Evolutionary conservation across 495 filamentous ascomycete genomes (phyloP).

Genomic region (Penicillium egyptiacum): DNA sequence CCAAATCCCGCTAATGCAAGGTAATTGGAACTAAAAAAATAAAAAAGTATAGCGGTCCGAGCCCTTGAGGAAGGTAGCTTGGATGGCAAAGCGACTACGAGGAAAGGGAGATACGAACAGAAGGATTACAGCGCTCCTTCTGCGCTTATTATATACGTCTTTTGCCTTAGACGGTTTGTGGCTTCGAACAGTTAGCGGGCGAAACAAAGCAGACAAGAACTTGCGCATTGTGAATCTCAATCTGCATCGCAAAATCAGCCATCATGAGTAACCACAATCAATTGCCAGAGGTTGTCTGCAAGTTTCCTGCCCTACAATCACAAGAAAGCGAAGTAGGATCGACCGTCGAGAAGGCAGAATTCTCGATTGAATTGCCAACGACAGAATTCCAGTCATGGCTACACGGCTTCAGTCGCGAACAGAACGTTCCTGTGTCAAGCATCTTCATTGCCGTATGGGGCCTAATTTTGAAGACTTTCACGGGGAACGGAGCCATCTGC

Average conservation of each 20-base stretch:
- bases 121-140: not conserved
- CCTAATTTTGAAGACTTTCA: not conserved
- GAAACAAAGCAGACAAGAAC: not conserved
- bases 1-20: not conserved
- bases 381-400: not conserved
- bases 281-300: not conserved
- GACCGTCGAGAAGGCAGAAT: not conserved
- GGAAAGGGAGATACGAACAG: not conserved
- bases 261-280: not conserved
- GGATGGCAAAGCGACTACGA: not conserved
- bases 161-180: no score
- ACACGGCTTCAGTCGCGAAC: not conserved
- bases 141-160: not conserved
- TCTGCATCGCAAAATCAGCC: not conserved
- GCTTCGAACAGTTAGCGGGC: no score
- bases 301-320: not conserved
- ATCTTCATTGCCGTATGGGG: not conserved
- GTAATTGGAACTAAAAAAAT: not conserved
- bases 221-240: not conserved
- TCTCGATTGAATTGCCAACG: not conserved
- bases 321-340: not conserved
- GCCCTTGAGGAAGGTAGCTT: not conserved
- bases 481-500: not conserved
- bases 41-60: not conserved
- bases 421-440: not conserved